phyloP scores from a whole-genome alignment of 129 eudicot genomes.

The Arctium lappa region DNA sequence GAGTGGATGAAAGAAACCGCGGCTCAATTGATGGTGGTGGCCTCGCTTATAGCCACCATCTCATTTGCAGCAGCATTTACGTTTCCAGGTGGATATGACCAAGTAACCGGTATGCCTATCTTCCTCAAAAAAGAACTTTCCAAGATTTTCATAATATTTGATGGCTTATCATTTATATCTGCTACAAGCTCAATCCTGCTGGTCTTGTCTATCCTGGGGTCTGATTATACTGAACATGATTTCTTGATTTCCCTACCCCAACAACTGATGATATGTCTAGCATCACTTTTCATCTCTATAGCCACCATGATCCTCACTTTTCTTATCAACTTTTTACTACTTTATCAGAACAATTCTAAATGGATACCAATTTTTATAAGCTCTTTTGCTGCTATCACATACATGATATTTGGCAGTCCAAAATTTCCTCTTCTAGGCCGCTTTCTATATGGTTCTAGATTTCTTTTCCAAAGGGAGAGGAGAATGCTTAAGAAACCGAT shows the following conservation, averaged over 20 bases:
- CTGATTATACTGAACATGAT: conserved; percentile 23
- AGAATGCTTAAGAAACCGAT: conserved; percentile 23
- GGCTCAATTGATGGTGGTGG: conserved; percentile 14
- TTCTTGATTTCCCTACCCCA: conserved; percentile 22
- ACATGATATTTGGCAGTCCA: conserved; percentile 18
- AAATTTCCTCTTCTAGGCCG: conserved; percentile 14
- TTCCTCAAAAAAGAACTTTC: conserved; percentile 8
- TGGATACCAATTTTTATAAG: conserved; percentile 17
- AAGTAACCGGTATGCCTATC: conserved; percentile 16
- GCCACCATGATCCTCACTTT: conserved; percentile 19
- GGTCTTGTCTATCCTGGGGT: conserved; percentile 14
- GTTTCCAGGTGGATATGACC: conserved; percentile 28
- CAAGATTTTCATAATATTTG: conserved; percentile 8
- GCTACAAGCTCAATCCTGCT: conserved; percentile 19
- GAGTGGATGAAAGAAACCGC: conserved; percentile 32
- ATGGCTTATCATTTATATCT: conserved; percentile 15
- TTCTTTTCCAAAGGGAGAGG: conserved; percentile 15
- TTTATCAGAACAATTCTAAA: conserved; percentile 7
- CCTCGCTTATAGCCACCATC: conserved; percentile 25
- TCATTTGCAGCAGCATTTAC: conserved; percentile 26
- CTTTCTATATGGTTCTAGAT: conserved; percentile 14
- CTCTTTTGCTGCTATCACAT: conserved; percentile 4
- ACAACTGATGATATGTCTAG: conserved; percentile 16
- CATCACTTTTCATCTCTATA: conserved; percentile 14
- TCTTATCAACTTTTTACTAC: conserved; percentile 10